Percentiles rank a stretch among this genome's conserved stretches.
Evolutionary conservation across 805 yeast genomes (phyloP).

Genomic region (Brettanomyces sp.): DNA sequence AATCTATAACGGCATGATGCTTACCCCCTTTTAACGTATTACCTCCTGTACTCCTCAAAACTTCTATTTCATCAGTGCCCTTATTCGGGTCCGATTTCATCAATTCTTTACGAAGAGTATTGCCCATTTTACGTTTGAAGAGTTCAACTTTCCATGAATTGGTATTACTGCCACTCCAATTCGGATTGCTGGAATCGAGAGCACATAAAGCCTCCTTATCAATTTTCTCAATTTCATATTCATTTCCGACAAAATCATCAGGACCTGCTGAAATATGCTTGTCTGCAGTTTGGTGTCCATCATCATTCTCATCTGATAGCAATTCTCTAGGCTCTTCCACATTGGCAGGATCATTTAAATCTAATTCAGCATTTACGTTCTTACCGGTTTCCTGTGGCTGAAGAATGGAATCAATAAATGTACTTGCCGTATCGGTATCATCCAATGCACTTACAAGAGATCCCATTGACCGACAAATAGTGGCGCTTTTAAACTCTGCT

Average conservation of each 20-base stretch:
- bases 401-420: conserved; percentile 4
- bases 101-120: not conserved
- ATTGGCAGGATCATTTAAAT: conserved; percentile 1
- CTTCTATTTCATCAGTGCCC: not conserved
- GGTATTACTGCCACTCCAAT: not conserved
- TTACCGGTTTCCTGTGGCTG: conserved; percentile 23
- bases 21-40: not conserved
- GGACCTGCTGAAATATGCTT: too few species aligned
- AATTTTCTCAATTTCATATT: not conserved
- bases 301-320: not conserved
- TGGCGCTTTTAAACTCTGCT: not conserved
- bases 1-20: conserved; percentile 7
- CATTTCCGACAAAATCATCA: not conserved
- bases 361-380: not conserved
- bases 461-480: conserved; percentile 1
- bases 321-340: not conserved
- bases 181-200: not conserved
- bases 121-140: not conserved
- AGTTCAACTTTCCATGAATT: conserved; percentile 2
- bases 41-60: not conserved
- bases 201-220: not conserved
- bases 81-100: not conserved
- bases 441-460: conserved; percentile 1
- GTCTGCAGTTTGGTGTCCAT: too few species aligned
- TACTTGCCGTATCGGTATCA: not conserved